Conservation (phyloP, 2,329 filamentous ascomycete species). For the Rutstroemia sp. region DNA sequence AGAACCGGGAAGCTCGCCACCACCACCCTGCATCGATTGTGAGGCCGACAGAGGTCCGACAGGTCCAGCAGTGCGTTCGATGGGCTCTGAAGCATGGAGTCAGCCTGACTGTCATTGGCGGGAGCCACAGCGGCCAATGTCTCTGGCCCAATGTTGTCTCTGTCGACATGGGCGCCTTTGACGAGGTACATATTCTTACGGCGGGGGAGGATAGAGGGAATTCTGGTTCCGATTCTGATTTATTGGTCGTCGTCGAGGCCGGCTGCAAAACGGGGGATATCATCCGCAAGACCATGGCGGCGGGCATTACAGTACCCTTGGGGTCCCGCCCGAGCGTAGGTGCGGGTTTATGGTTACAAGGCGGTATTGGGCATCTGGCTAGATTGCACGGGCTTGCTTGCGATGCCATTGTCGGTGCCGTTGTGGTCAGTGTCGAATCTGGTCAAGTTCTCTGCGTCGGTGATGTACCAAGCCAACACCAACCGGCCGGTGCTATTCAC, state of each 20-base stretch:
- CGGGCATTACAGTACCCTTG: slow-evolving; percentile 48
- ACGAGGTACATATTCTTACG: slow-evolving; percentile 39
- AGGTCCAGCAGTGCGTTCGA: slow-evolving; percentile 47
- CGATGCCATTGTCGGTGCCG: slow-evolving; percentile 52
- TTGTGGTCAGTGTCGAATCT: slow-evolving; percentile 45
- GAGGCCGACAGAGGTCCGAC: slow-evolving; percentile 37
- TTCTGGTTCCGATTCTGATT: slow-evolving; percentile 12
- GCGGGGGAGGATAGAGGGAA: slow-evolving; percentile 10
- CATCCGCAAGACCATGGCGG: slow-evolving; percentile 34
- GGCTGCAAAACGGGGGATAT: slow-evolving; percentile 52
- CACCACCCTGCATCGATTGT: slow-evolving; percentile 38
- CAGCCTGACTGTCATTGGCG: slow-evolving; percentile 45
- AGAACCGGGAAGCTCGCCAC: slow-evolving; percentile 44
- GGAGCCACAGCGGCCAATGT: slow-evolving; percentile 55
- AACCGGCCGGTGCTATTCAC: slow-evolving; percentile 14
- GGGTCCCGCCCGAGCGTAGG: slow-evolving; percentile 57
- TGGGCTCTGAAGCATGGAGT: slow-evolving; percentile 45
- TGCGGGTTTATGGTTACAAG: slow-evolving; percentile 56
- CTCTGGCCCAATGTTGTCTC: slow-evolving; percentile 43
- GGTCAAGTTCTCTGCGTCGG: slow-evolving; percentile 44
- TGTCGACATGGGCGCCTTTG: slow-evolving; percentile 51
- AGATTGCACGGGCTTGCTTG: slow-evolving; percentile 46
- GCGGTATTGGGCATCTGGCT: slow-evolving; percentile 44
- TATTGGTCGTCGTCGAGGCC: slow-evolving; percentile 43
- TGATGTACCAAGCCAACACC: slow-evolving; percentile 21